Base-by-base conservation (phyloP, 2,329 filamentous ascomycete genomes). In the Aspergillus sp. region DNA sequence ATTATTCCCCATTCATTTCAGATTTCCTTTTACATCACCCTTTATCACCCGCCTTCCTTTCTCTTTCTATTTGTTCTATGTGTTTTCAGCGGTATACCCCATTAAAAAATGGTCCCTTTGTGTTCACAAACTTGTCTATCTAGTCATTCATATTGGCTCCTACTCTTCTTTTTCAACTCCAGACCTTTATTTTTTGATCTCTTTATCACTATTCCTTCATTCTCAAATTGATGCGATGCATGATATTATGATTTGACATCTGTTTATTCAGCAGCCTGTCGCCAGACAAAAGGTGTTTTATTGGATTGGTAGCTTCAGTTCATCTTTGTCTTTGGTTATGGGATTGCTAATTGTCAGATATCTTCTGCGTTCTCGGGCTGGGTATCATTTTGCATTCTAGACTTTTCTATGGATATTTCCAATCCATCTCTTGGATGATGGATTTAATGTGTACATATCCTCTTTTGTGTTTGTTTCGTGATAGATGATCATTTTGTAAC, bases 81-180 rank as follows among this genome's bases (percentile, higher is more conserved):
- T 58, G 55, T 58, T 59, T 58, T 48, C 51, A 59, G 55, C 58
- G 56, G 57, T 61, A 58, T 59, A 61, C 58, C 58, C 59, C 54
- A 48, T 45, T 43, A 47, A 56, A 57, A 55, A 51, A 49, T 49
- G 52, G 42, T 54, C 53, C 53, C 46, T 39, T 45, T 56, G 44
- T 47, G 45, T 53, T 45, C 44, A 45, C 45, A 45, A 41, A 45
- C 44, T 51, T 49, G 43, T 45, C 37, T 45, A 45, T 45, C 43
- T 47, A 48, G 44, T 37, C 43, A 38, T 46, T 33, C 44, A 33
- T 27, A 34, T 34, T 19, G 19, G 19, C 19, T 19, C 19, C 19
- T 19, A 19, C 19, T 2, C 19, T 19, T 19, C 19, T 19, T 19
- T 19, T 39, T 42, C 35, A 42, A 42, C 42, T 13, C 46, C 36